Percentiles rank a stretch among this genome's conserved stretches.
Evolutionary conservation across 2,329 filamentous ascomycete genomes (phyloP).

Genomic region (Sclerotiophoma versabilis): DNA sequence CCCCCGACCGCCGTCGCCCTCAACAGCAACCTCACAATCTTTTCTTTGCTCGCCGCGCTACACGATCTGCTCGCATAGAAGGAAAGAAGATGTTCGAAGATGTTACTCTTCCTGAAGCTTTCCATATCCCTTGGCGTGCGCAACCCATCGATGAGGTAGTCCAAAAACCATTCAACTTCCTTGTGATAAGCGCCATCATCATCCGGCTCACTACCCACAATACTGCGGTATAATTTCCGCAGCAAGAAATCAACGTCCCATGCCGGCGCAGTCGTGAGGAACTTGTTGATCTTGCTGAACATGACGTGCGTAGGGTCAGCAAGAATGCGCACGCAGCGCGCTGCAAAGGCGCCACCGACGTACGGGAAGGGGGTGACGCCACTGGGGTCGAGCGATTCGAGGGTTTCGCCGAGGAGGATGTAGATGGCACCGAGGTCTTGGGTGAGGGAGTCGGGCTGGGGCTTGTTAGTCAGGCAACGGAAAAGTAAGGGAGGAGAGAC

Average conservation of each 20-base stretch:
- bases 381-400: constrained; percentile 67
- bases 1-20: constrained; percentile 74
- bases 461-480: constrained; percentile 6
- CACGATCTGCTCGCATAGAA: constrained; percentile 73
- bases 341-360: constrained; percentile 77
- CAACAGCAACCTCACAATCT: constrained; percentile 69
- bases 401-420: constrained; percentile 79
- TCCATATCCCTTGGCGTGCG: constrained; percentile 65
- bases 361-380: constrained; percentile 66
- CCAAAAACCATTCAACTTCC: constrained; percentile 77
- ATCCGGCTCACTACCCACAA: constrained; percentile 76
- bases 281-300: constrained; percentile 86
- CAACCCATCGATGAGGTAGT: constrained; percentile 73
- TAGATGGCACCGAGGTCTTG: constrained; percentile 79
- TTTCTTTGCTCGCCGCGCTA: constrained; percentile 64
- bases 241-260: constrained; percentile 71
- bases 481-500: constrained; percentile 3
- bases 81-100: constrained; percentile 78
- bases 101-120: constrained; percentile 65
- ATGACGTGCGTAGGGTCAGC: constrained; percentile 79
- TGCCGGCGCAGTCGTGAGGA: constrained; percentile 76
- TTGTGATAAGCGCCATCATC: constrained; percentile 74
- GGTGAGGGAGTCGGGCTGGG: constrained; percentile 49
- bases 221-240: constrained; percentile 69
- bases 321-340: constrained; percentile 72